Evolutionary conservation across 2,329 filamentous ascomycete genomes (phyloP).

Genomic region (Phialophora expanda): DNA sequence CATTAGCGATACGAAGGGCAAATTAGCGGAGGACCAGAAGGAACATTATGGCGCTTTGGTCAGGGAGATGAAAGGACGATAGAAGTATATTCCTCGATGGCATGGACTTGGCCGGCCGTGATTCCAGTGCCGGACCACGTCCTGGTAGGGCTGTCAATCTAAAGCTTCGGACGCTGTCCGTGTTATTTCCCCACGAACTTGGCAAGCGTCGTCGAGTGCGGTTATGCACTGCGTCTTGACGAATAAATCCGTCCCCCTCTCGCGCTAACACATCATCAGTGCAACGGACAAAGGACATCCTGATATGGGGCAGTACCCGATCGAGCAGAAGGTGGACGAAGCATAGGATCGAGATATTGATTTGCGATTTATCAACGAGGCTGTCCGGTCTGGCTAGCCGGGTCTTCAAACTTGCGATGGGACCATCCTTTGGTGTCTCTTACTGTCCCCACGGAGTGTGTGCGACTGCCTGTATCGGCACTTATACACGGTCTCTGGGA

Average conservation of each 20-base stretch:
- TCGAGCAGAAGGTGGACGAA: too few species aligned
- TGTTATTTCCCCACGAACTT: not conserved
- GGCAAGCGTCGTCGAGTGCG: not conserved
- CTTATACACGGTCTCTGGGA: too few species aligned
- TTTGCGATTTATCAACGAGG: too few species aligned
- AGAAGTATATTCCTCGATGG: not conserved
- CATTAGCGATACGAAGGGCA: constrained; percentile 65
- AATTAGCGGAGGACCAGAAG: constrained; percentile 70
- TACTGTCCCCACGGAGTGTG: too few species aligned
- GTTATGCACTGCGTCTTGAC: not conserved
- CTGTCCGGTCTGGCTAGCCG: too few species aligned
- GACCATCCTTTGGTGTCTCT: too few species aligned
- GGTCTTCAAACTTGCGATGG: too few species aligned
- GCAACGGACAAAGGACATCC: too few species aligned
- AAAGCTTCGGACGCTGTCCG: not conserved
- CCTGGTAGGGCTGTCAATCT: not conserved
- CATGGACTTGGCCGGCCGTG: not conserved
- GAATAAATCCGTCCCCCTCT: not conserved
- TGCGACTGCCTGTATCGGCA: too few species aligned
- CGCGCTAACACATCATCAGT: not conserved
- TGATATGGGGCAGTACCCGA: too few species aligned
- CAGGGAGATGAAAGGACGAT: constrained; percentile 32
- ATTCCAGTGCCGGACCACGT: not conserved
- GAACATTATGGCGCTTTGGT: constrained; percentile 70
- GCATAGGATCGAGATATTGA: not conserved